phyloP scores from a whole-genome alignment of 2,329 filamentous ascomycete species.

The Paecilomyces sp. region DNA sequence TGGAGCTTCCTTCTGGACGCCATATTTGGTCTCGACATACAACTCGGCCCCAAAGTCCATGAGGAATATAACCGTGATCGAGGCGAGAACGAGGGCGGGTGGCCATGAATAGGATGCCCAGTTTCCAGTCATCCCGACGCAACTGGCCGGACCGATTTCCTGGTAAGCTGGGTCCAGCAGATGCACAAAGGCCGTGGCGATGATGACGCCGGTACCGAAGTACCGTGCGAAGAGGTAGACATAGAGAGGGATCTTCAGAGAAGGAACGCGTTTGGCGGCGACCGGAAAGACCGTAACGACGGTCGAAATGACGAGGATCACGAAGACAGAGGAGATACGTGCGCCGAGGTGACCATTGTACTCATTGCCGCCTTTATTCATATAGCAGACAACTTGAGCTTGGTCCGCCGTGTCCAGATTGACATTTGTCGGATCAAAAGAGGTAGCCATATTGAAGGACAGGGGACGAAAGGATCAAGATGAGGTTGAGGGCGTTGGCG shows the following conservation, averaged over 20 bases:
- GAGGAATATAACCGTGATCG: conserved; percentile 45
- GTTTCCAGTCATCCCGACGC: conserved; percentile 47
- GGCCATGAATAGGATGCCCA: conserved; percentile 49
- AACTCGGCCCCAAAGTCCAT: conserved; percentile 45
- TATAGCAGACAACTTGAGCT: conserved; percentile 44
- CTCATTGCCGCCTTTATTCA: conserved; percentile 41
- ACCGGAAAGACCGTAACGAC: conserved; percentile 41
- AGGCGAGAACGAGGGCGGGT: conserved; percentile 44
- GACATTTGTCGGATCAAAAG: conserved; percentile 36
- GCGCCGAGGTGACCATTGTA: conserved; percentile 46
- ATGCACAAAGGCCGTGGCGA: conserved; percentile 43
- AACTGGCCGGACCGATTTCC: conserved; percentile 41
- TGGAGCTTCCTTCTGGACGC: conserved; percentile 12
- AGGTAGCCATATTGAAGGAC: not conserved
- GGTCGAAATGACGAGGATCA: conserved; percentile 37
- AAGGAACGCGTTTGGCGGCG: conserved; percentile 32
- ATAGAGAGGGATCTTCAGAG: conserved; percentile 33
- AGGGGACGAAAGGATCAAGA: not conserved
- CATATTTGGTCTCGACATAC: conserved; percentile 45
- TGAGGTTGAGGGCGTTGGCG: not conserved
- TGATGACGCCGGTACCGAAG: conserved; percentile 42
- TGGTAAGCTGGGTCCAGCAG: conserved; percentile 39
- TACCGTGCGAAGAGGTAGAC: conserved; percentile 43
- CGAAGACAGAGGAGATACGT: conserved; percentile 38
- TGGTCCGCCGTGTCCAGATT: conserved; percentile 38